These are phyloP conservation scores for Naganishia albida DNA, from an alignment of 1,284 basidiomycete species.

Conservation along the genomic window DNA sequence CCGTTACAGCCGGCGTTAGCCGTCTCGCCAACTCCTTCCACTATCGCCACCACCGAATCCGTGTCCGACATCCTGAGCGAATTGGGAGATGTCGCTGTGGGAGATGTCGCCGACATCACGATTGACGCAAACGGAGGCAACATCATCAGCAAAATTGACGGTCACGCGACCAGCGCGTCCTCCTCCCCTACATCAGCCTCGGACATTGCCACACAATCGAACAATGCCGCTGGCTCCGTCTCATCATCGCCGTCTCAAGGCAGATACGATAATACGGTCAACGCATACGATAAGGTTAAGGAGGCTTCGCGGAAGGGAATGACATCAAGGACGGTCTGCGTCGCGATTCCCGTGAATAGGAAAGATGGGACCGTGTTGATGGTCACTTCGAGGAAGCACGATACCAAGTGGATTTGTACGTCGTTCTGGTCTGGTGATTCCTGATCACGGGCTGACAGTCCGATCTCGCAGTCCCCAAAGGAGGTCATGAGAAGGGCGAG, in stretches of 20 bases:
- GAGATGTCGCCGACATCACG: background rate
- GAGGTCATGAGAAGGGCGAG: conserved; percentile 50
- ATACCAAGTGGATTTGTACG: conserved; percentile 51
- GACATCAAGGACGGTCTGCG: conserved; percentile 40
- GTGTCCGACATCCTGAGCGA: conserved; percentile 15
- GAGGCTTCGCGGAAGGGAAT: conserved; percentile 26
- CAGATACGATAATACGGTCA: conserved; percentile 24
- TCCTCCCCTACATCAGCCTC: conserved; percentile 5
- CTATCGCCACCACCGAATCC: conserved; percentile 11
- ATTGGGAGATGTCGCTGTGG: conserved; percentile 10
- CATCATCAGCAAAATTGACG: background rate
- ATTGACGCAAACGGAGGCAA: background rate
- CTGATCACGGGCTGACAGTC: background rate
- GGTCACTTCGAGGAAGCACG: conserved; percentile 48
- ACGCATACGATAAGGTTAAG: conserved; percentile 23
- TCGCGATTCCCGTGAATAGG: conserved; percentile 44
- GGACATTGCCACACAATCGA: background rate
- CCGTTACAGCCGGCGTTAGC: background rate
- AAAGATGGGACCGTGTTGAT: conserved; percentile 44
- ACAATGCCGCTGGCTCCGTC: background rate
- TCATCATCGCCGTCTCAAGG: conserved; percentile 18
- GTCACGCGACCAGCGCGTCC: conserved; percentile 19
- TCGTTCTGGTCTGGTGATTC: background rate
- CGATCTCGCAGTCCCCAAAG: conserved; percentile 47
- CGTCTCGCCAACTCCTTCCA: conserved; percentile 8